Conservation (phyloP, 1,284 basidiomycete species). For the Porphyrellus sp. region DNA sequence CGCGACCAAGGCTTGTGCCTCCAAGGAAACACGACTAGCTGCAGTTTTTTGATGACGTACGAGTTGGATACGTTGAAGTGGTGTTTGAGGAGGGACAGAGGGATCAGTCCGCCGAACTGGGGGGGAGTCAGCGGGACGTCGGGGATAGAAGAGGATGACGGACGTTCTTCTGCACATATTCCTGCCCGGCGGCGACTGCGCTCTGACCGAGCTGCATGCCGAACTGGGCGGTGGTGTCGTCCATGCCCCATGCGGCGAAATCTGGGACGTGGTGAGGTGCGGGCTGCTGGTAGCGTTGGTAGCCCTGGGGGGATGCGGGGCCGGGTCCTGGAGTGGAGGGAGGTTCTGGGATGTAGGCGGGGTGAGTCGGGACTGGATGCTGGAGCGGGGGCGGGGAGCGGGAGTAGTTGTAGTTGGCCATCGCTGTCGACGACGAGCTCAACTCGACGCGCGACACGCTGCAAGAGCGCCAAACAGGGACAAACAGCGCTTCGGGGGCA, state of each 20-base stretch:
- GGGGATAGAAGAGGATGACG: slow-evolving; percentile 29
- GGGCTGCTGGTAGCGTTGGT: slow-evolving; percentile 61
- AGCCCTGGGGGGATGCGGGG: slow-evolving; percentile 60
- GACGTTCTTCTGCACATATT: slow-evolving; percentile 94
- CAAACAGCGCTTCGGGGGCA: slow-evolving; percentile 19
- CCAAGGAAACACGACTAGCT: slow-evolving; percentile 95
- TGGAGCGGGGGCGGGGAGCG: slow-evolving; percentile 79
- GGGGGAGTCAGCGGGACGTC: neutral
- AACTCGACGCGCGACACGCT: neutral
- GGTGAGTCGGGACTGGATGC: slow-evolving; percentile 88
- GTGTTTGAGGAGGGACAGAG: slow-evolving; percentile 79
- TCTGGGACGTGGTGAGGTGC: slow-evolving; percentile 43
- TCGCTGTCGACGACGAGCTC: slow-evolving; percentile 14
- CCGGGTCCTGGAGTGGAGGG: slow-evolving; percentile 65
- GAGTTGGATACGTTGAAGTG: slow-evolving; percentile 97
- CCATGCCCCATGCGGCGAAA: slow-evolving; percentile 78
- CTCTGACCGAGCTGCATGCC: slow-evolving; percentile 94
- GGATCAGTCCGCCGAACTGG: slow-evolving; percentile 79
- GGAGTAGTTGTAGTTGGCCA: slow-evolving; percentile 46
- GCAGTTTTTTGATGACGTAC: slow-evolving; percentile 91
- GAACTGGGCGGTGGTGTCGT: slow-evolving; percentile 93
- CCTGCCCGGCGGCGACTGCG: slow-evolving; percentile 90
- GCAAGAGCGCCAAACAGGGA: slow-evolving; percentile 20
- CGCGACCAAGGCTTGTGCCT: slow-evolving; percentile 82
- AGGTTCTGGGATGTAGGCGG: slow-evolving; percentile 85